Evolutionary conservation across 805 yeast species (phyloP).

Genomic region (Candida peoriensis): DNA sequence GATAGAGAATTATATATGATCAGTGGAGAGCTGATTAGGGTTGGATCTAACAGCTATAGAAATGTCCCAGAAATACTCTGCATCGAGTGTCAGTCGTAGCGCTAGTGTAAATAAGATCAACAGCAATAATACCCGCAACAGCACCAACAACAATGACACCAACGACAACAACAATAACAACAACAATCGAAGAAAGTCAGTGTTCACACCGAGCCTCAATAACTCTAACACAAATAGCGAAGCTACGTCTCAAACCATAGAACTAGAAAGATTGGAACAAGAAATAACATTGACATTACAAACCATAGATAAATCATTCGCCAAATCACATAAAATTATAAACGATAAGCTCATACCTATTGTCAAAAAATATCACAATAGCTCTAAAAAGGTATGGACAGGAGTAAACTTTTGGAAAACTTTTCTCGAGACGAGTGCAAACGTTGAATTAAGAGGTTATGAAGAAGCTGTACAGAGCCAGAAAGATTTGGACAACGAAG

Average conservation of each 20-base stretch:
- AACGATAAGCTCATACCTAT: constrained; percentile 66
- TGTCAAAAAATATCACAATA: constrained; percentile 52
- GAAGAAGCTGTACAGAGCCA: constrained; percentile 32
- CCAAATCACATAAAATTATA: constrained; percentile 61
- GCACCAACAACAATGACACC: too few species aligned
- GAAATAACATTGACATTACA: constrained; percentile 73
- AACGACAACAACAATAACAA: constrained; percentile 1
- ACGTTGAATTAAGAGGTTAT: constrained; percentile 52
- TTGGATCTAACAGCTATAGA: background rate
- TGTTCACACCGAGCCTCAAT: constrained; percentile 17
- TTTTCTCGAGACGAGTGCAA: constrained; percentile 71
- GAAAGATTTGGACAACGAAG: constrained; percentile 1
- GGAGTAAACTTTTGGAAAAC: constrained; percentile 72
- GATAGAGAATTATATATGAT: too few species aligned
- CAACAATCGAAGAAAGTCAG: constrained; percentile 22
- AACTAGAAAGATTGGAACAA: constrained; percentile 67
- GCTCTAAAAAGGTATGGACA: constrained; percentile 57
- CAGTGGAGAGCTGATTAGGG: too few species aligned
- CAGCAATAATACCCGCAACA: too few species aligned
- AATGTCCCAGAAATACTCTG: constrained; percentile 22
- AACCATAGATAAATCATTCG: constrained; percentile 70
- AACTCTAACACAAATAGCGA: constrained; percentile 13
- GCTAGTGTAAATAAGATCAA: too few species aligned
- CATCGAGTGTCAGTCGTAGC: too few species aligned
- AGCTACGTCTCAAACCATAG: constrained; percentile 22